Percentiles rank a stretch among this genome's conserved stretches.
Evolutionary conservation across 768 basidiomycete genomes (phyloP).

Genomic region (Lactarius quietus): DNA sequence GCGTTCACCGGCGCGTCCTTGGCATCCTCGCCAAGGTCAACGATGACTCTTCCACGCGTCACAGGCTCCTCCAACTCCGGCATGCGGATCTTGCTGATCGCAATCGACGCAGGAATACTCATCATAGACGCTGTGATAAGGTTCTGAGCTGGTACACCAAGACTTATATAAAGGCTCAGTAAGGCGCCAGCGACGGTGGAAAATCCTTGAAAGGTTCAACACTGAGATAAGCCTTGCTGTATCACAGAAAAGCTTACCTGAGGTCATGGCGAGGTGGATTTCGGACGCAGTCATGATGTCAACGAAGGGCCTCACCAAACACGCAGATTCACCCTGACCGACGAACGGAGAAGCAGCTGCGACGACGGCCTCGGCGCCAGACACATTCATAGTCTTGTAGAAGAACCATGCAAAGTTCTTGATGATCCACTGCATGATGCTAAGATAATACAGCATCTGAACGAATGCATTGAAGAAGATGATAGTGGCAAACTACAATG

Average conservation of each 20-base stretch:
- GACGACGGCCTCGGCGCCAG: constrained; percentile 93
- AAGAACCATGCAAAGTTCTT: constrained; percentile 91
- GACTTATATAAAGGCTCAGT: constrained; percentile 73
- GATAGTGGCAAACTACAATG: constrained; percentile 55
- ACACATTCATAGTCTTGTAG: constrained; percentile 86
- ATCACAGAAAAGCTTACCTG: constrained; percentile 42
- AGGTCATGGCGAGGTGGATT: constrained; percentile 86
- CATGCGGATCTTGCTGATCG: constrained; percentile 83
- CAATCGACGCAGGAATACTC: constrained; percentile 93
- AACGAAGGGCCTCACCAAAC: constrained; percentile 80
- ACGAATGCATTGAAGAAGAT: constrained; percentile 95
- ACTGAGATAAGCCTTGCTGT: background rate
- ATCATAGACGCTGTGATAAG: constrained; percentile 87
- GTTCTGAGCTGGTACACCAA: constrained; percentile 76
- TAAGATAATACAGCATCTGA: constrained; percentile 87
- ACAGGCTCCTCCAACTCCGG: constrained; percentile 86
- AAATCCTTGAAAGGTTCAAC: constrained; percentile 46
- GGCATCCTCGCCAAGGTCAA: constrained; percentile 68
- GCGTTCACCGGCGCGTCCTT: constrained; percentile 65
- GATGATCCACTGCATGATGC: constrained; percentile 94
- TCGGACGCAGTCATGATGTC: constrained; percentile 84
- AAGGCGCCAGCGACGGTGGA: constrained; percentile 92
- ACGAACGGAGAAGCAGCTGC: constrained; percentile 91
- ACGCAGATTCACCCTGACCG: constrained; percentile 86
- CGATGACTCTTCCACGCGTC: constrained; percentile 74